Evolutionary conservation across 108 stramenopile species (phyloP), one percentile per base, ranked within the genome.

Genomic region (Epipyxis sp.): DNA sequence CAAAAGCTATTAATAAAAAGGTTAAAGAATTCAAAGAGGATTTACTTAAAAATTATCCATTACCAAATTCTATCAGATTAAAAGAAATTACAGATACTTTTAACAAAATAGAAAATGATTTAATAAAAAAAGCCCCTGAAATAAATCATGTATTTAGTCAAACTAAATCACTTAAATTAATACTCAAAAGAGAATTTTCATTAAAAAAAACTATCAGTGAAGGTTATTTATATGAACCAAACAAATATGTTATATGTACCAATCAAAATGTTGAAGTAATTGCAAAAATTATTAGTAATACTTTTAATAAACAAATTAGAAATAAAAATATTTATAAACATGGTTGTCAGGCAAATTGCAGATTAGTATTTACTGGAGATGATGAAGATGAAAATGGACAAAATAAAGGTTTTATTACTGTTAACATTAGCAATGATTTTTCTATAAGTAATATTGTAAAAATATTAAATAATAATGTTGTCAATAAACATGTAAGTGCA

Each of bases 61-160:
- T n/a, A n/a, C n/a, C n/a, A n/a, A n/a, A n/a, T n/a, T n/a, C n/a
- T n/a, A 57, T 57, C 54, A 57, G 16, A 20, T 57, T 57, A 57
- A 57, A 57, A 57, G 16, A 57, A 25, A 57, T 57, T 57, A 57
- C n/a, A n/a, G n/a, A n/a, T n/a, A n/a, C n/a, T n/a, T n/a, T n/a
- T n/a, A n/a, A n/a, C n/a, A n/a, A n/a, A n/a, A n/a, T n/a, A n/a
- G n/a, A n/a, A n/a, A n/a, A n/a, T n/a, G n/a, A n/a, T n/a, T n/a
- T n/a, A n/a, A n/a, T n/a, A n/a, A n/a, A n/a, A n/a, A n/a, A n/a
- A n/a, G n/a, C n/a, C n/a, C n/a, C n/a, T n/a, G n/a, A n/a, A n/a
- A n/a, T n/a, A n/a, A n/a, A n/a, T n/a, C n/a, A n/a, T n/a, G n/a
- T n/a, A n/a, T n/a, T n/a, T n/a, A n/a, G n/a, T n/a, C n/a, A n/a